A percentile compares a stretch with the other conserved stretches of the same genome.
phyloP scores from a whole-genome alignment of 768 basidiomycete genomes.

The Termitomyces sp. region DNA sequence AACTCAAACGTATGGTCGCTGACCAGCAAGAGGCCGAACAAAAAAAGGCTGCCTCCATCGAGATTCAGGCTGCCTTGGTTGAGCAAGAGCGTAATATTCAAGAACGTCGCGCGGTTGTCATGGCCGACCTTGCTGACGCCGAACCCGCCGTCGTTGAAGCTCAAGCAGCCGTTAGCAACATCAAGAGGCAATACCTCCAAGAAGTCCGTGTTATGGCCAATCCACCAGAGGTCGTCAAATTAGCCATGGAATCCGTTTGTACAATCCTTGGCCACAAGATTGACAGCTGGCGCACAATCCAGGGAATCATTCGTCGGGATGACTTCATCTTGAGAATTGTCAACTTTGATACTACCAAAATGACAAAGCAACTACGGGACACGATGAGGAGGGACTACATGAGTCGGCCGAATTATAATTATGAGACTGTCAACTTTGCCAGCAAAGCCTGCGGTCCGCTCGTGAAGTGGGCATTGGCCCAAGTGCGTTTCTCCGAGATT shows the following conservation, averaged over 20 bases:
- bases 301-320: slow-evolving; percentile 91
- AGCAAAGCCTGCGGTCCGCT: slow-evolving; percentile 97
- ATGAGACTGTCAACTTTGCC: slow-evolving; percentile 91
- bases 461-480: slow-evolving; percentile 97
- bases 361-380: slow-evolving; percentile 87
- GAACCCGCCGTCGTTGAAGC: slow-evolving; percentile 97
- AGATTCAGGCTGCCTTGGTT: slow-evolving; percentile 90
- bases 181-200: slow-evolving; percentile 91
- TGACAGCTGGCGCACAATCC: slow-evolving; percentile 94
- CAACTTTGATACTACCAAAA: slow-evolving; percentile 89
- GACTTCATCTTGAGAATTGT: slow-evolving; percentile 96
- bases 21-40: slow-evolving; percentile 99
- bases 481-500: slow-evolving; percentile 96
- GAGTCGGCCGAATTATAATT: slow-evolving; percentile 86
- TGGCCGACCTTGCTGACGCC: slow-evolving; percentile 94
- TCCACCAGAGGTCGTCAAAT: slow-evolving; percentile 94
- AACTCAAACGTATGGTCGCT: slow-evolving; percentile 94
- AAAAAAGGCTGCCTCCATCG: slow-evolving; percentile 94
- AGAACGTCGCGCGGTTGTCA: slow-evolving; percentile 82
- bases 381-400: slow-evolving; percentile 92
- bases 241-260: slow-evolving; percentile 98
- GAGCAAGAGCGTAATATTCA: slow-evolving; percentile 88
- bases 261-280: slow-evolving; percentile 94
- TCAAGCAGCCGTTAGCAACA: slow-evolving; percentile 92
- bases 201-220: slow-evolving; percentile 99